These are phyloP conservation scores for Lagenaria siceraria DNA, from an alignment of 306 rosid species.

Conservation along the genomic window DNA sequence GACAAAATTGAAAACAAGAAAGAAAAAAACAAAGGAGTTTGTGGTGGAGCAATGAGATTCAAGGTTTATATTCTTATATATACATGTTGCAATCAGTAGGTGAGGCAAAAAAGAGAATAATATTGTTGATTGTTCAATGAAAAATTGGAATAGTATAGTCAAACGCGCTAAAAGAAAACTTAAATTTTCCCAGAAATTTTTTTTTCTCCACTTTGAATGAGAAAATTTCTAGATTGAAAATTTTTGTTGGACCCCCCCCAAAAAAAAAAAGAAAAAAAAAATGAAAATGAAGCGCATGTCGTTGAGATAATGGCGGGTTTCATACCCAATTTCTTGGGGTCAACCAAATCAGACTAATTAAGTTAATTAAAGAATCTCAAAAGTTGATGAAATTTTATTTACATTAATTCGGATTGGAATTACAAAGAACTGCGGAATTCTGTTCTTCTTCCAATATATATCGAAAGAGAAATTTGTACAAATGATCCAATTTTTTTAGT, in stretches of 20 bases:
- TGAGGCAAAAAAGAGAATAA: neutral
- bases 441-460: no score
- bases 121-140: neutral
- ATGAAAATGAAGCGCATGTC: neutral
- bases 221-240: neutral
- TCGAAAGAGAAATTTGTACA: no score
- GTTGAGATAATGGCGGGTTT: neutral
- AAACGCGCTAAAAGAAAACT: neutral
- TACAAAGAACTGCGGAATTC: neutral
- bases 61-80: neutral
- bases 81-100: constrained; percentile 2
- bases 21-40: neutral
- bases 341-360: neutral
- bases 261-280: no score
- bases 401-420: neutral
- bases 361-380: neutral
- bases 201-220: neutral
- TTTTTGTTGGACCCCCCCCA: neutral
- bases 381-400: neutral
- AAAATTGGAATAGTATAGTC: constrained; percentile 7
- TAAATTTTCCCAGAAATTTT: neutral
- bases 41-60: neutral
- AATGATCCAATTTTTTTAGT: no score
- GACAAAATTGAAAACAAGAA: neutral
- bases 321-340: neutral